Base-by-base conservation (phyloP, 306 rosid species). In the Inga laurina region DNA sequence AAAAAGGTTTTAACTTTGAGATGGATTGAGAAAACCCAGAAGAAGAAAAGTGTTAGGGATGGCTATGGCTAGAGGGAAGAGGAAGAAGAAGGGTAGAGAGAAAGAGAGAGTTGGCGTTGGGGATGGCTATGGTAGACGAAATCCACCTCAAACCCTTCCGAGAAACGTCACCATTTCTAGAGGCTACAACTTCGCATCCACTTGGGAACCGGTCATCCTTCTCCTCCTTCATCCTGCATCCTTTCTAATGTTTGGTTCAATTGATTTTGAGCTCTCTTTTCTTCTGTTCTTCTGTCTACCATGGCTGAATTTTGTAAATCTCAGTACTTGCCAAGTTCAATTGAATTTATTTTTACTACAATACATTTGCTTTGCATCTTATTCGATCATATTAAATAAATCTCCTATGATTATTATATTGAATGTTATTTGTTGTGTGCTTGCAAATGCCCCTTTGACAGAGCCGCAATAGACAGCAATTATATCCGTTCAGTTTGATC, bases 121-220 rank as follows among this genome's bases (percentile, higher is more conserved):
- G 34, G 34, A 32, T 32, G 34, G 34, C 34, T 32, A 32, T 32
- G 91, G 88, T 75, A 86, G 83, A 77, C 82, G 84, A 79, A 85
- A 80, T 81, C 84, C 87, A 39, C 91, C 92, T 64, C 84, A 86
- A 59, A 45, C 85, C 48, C 90, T 82, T 86, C 90, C 90, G 1
- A 94, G 87, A 83, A 94, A 96, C n/a, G 99, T 90, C 24, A 94
- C 98, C 74, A 81, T 91, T 89, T 90, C 99, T 74, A 94, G 71
- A 67, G 95, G 99, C 79, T 94, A 94, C 93, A 90, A 92, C 88
- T 96, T 96, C 89, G 89, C 97, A 62, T 90, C 97, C 82, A 84
- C 90, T 76, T 96, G 99, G 99, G 98, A 96, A 76, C 97, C 89
- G 92, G 98, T 92, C 21, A 39, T 8, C 24, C 46, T 2, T 45